These are phyloP conservation scores for Oryza officinalis DNA, from an alignment of 176 grass and related monocot genomes.

Conservation along the genomic window DNA sequence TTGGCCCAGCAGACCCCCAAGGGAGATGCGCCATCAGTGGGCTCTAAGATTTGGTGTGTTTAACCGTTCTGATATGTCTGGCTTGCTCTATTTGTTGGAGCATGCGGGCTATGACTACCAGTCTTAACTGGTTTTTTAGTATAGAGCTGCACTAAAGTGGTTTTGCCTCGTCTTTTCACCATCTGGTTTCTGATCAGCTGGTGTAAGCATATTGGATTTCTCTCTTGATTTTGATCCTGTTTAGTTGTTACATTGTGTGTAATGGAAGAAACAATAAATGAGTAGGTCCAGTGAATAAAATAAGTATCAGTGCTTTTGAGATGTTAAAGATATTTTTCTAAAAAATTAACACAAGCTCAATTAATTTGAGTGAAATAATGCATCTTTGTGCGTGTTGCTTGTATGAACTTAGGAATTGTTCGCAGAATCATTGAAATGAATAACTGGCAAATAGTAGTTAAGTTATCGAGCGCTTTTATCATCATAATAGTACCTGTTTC, in stretches of 20 bases:
- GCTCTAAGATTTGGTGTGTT: slow-evolving; percentile 51
- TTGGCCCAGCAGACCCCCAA: slow-evolving; percentile 40
- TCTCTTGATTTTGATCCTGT: neutral
- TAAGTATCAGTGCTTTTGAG: neutral
- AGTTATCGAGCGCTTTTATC: neutral
- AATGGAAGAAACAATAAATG: neutral
- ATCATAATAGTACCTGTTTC: neutral
- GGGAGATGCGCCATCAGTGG: slow-evolving; percentile 42
- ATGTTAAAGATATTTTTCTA: neutral
- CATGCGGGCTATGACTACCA: slow-evolving; percentile 37
- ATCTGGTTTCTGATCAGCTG: neutral
- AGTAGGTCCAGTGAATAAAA: neutral
- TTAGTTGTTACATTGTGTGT: neutral
- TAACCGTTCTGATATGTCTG: slow-evolving; percentile 32
- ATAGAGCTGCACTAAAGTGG: neutral
- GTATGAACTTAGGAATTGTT: neutral
- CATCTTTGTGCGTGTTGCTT: neutral
- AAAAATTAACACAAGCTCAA: neutral
- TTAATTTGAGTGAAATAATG: neutral
- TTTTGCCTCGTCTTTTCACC: neutral
- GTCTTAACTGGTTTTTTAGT: neutral
- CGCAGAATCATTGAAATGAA: neutral
- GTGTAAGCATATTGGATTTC: neutral
- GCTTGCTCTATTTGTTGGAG: slow-evolving; percentile 48
- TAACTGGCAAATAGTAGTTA: neutral